phyloP scores from a whole-genome alignment of 768 basidiomycete species.

The Mycena metata region DNA sequence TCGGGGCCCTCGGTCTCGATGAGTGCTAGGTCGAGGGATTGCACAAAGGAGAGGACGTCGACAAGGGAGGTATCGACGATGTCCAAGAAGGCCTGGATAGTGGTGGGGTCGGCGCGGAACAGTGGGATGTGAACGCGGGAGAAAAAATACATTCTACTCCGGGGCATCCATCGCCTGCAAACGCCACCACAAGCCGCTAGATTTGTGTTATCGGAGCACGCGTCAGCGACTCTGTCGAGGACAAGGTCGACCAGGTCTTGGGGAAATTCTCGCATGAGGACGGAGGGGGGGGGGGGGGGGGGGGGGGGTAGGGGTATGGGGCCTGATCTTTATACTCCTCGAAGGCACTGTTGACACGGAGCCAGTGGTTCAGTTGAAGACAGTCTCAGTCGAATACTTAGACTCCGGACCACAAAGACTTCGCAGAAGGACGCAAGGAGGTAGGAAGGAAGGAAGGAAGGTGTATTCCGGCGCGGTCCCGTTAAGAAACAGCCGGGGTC shows the following conservation, averaged over 20 bases:
- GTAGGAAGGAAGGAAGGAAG: too few species aligned
- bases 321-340: neutral
- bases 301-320: too few species aligned
- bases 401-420: too few species aligned
- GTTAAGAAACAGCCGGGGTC: too few species aligned
- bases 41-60: neutral
- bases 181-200: conserved; percentile 1
- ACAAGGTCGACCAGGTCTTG: conserved; percentile 14
- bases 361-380: too few species aligned
- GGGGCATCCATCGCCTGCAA: conserved; percentile 20
- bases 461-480: too few species aligned
- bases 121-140: neutral
- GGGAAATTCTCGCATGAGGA: conserved; percentile 12
- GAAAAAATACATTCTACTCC: conserved; percentile 10
- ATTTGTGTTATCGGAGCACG: neutral
- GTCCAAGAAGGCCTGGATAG: conserved; percentile 6
- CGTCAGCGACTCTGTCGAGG: neutral
- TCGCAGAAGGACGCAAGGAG: too few species aligned
- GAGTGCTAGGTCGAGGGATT: neutral
- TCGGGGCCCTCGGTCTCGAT: neutral
- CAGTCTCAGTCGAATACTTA: too few species aligned
- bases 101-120: neutral
- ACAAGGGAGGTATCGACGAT: conserved; percentile 1
- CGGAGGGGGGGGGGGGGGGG: too few species aligned
- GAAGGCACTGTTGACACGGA: too few species aligned